Base-by-base conservation (phyloP, 306 rosid species). In the Dryas alaskensis region DNA sequence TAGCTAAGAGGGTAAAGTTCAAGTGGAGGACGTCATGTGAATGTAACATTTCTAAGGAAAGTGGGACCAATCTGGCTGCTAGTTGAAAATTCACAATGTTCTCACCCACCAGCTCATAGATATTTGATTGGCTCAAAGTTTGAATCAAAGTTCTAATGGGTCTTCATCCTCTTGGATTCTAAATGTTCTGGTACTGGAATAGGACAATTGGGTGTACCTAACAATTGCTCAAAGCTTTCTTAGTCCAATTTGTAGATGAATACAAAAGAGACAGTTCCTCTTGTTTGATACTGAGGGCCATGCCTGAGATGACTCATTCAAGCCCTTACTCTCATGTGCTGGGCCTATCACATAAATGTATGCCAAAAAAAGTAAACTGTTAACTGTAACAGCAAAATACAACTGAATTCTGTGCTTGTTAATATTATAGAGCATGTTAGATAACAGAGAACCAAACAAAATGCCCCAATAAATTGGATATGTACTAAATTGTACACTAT, bases 401-500 rank as follows among this genome's bases (percentile, higher is more conserved):
- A 46, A 65, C 43, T 17, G 19, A 17, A 43, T 51, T 16, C 0
- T 40, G 27, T 69, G 48, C 49, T n/a, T 53, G 51, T 53, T n/a
- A 53, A 37, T 8, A 37, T 51, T 31, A 7, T 22, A 22, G 1
- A 63, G 31, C 14, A 25, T 31, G 67, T 47, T 51, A 72, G 25
- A 58, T 17, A 16, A 25, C 54, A 31, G 19, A 5, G n/a, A 47
- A 60, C 7, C 45, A 72, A 48, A 48, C 48, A n/a, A 46, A 3
- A 7, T 17, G 11, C 76, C 59, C 80, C 55, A 76, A 14, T 53
- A 76, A 55, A 67, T 16, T 44, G 51, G 43, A 49, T 37, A 44
- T 25, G 48, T 77, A 43, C 62, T 75, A 71, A 79, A 70, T 83
- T 31, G 78, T 80, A 89, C 85, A 84, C 47, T 60, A 80, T 65